Percentiles rank a stretch among this genome's conserved stretches.
Conservation (phyloP, 2,329 filamentous ascomycete genomes). For the Neurospora crassa region DNA sequence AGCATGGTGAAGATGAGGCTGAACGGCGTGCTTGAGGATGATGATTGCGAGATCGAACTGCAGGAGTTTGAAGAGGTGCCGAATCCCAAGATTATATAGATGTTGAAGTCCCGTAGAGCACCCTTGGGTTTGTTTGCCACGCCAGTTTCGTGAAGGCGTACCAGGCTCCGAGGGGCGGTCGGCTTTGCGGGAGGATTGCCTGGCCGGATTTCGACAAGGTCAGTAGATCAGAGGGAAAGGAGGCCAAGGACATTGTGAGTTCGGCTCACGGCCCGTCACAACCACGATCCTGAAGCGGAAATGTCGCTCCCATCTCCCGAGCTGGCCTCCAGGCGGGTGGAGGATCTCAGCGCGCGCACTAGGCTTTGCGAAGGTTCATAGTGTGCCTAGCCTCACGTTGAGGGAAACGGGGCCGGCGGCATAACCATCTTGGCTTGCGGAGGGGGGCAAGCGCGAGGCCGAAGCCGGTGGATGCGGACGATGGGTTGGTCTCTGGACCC, state of each 20-base stretch:
- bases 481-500: slow-evolving; percentile 2
- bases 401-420: not conserved
- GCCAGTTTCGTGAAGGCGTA: not conserved
- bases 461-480: not conserved
- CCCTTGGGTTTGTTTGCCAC: not conserved
- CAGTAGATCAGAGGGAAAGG: not conserved
- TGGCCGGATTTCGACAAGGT: not conserved
- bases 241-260: not conserved
- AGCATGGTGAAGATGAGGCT: slow-evolving; percentile 16
- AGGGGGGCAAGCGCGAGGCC: not conserved
- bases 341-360: not conserved
- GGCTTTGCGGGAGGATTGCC: slow-evolving; percentile 3
- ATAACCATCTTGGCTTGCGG: not conserved
- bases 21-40: slow-evolving; percentile 13
- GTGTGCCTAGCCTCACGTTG: not conserved
- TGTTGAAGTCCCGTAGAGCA: not conserved
- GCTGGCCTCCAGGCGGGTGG: not conserved
- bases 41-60: slow-evolving; percentile 10
- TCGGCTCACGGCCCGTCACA: not conserved
- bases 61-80: slow-evolving; percentile 1
- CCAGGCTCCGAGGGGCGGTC: slow-evolving; percentile 11
- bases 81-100: slow-evolving; percentile 14
- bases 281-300: not conserved
- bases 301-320: not conserved
- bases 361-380: not conserved